Percentiles rank a stretch among this genome's conserved stretches.
phyloP scores from a whole-genome alignment of 2,329 filamentous ascomycete species.

The Xylaria sp. region DNA sequence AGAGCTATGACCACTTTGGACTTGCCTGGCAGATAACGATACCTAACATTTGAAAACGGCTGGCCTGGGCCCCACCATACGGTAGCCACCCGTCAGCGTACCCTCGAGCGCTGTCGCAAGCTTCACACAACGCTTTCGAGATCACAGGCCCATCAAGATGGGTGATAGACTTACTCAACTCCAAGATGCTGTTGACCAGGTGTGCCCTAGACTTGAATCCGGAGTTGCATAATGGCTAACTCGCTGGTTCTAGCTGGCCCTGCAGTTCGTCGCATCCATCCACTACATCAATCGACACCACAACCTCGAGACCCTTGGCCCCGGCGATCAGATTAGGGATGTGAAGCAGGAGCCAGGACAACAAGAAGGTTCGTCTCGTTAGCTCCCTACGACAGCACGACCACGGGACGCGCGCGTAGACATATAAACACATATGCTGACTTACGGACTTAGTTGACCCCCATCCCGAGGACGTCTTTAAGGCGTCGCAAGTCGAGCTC shows the following conservation, averaged over 20 bases:
- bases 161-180: conserved; percentile 79
- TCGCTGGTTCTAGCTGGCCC: conserved; percentile 56
- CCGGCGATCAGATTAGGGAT: conserved; percentile 61
- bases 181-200: conserved; percentile 83
- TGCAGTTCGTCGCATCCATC: conserved; percentile 69
- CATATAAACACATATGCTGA: conserved; percentile 9
- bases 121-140: conserved; percentile 2
- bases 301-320: conserved; percentile 62
- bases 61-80: no score
- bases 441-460: conserved; percentile 55
- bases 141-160: conserved; percentile 48
- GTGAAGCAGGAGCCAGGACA: conserved; percentile 57
- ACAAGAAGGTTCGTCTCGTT: conserved; percentile 49
- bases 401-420: neutral
- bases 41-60: no score
- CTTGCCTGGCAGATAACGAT: no score
- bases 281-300: conserved; percentile 71
- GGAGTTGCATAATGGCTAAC: conserved; percentile 11
- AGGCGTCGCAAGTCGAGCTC: conserved; percentile 69
- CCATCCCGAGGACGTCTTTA: conserved; percentile 65
- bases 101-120: neutral
- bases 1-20: neutral
- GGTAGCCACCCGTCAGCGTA: no score
- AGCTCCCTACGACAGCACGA: neutral
- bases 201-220: conserved; percentile 39